Evolutionary conservation across 768 basidiomycete genomes (phyloP), one percentile per base, ranked within the genome.

Genomic region (Lactarius tabidus): DNA sequence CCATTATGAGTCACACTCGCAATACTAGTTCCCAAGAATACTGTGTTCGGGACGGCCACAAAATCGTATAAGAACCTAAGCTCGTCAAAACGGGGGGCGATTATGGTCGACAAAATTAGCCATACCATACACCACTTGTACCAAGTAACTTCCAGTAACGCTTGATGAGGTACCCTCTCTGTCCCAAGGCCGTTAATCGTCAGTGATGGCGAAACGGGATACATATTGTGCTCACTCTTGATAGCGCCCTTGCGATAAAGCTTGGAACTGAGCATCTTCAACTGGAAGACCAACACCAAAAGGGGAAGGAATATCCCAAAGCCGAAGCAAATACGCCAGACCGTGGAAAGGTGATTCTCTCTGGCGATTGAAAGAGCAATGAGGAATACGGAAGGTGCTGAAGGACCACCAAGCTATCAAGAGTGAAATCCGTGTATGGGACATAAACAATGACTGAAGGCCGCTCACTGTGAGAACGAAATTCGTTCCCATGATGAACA

Each of bases 401-500:
- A 76, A 15, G 88, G 86, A 1, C 87, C 85, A 53, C 86, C 86
- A 70, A 89, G 84, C 80, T 85, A 71, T 14, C 74, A 60, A 71
- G 29, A 33, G 18, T 55, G n/a, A 26, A 23, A 31, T 12, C n/a
- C n/a, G 28, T 12, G 1, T 14, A 23, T 15, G 23, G 26, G 43
- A n/a, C 39, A 20, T 35, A 7, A 33, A 51, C 33, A 33, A 18
- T n/a, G 10, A 28, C 15, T 6, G 26, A 26, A 3, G 5, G 14
- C 39, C 31, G 74, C 79, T 62, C 71, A 88, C 87, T 67, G 79
- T 81, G 60, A 88, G 79, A 57, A 87, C 84, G 55, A 88, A 82
- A 73, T 89, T 89, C 17, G 86, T 90, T 63, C 88, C 88, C 82
- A 91, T 83, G 71, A 89, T 85, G 74, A 90, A 89, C 23, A 86